Evolutionary conservation across 2,329 filamentous ascomycete genomes (phyloP), one percentile per base, ranked within the genome.

Genomic region (Exserohilum rostratum): DNA sequence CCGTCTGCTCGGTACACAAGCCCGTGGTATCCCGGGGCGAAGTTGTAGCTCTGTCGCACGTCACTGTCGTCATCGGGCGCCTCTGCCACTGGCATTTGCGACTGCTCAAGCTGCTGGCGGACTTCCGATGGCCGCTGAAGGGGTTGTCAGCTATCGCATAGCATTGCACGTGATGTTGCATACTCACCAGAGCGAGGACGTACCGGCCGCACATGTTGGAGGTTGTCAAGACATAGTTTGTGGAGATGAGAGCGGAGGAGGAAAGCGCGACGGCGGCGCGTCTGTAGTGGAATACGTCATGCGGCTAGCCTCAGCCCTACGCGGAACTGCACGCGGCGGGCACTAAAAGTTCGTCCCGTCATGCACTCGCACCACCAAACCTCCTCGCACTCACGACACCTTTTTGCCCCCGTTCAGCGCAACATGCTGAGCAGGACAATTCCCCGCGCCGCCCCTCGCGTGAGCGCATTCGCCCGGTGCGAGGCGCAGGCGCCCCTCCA

Each of bases 1-100:
- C 84, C 83, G 46, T 91, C 86, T 30, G 91, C 91, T 55, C 92
- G 86, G 72, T 96, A 96, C 22, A 98, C 90, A 20, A 95, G 80
- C 30, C 95, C 93, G 68, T 89, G 83, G 58, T 91, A 90, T 0
- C 93, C 90, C 0, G 95, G 95, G 0, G 93, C 91, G 71, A 99
- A 96, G 73, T 98, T 98, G 78, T 96, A 96, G 31, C 85, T 91
- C 69, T 91, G 89, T 33, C 90, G 85, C 30, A 86, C 78, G 42
- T 79, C 84, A 25, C 38, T 31, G 15, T 90, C 85, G 64, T 96
- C 90, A 3, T 84, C 83, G 0, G 90, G 90, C 0, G 84, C 86
- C 52, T 91, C 85, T 53, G 88, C 82, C 2, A 91, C 86, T 2
- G 82, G 83, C 85, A 96, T 90, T 57, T 88, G 82, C 65, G 91